Evolutionary conservation across 225 moss, liverwort and hornwort genomes (phyloP).

Genomic region (Marchantia paleacea): DNA sequence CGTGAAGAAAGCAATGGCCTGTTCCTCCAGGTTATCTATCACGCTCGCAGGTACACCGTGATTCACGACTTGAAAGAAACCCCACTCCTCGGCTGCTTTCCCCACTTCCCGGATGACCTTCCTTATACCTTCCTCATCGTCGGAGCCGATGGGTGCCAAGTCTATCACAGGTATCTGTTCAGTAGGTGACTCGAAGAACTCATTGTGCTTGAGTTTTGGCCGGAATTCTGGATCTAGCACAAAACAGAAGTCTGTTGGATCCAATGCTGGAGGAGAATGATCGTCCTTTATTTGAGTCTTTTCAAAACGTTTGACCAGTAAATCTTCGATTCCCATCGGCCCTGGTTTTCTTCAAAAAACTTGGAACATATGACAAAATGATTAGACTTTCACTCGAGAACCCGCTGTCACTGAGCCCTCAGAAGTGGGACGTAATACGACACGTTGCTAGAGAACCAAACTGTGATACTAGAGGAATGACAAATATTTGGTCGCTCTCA

Average conservation of each 20-base stretch:
- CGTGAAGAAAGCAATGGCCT: slow-evolving; percentile 44
- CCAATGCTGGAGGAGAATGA: slow-evolving; percentile 15
- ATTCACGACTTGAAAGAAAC: slow-evolving; percentile 74
- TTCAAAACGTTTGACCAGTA: background rate
- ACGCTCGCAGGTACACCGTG: slow-evolving; percentile 58
- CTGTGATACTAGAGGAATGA: no score
- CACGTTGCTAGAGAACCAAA: no score
- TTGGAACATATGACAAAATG: background rate
- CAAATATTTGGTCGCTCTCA: no score
- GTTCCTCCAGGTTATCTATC: slow-evolving; percentile 42
- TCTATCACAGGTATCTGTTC: slow-evolving; percentile 35
- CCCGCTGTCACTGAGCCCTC: background rate
- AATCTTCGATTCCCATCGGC: slow-evolving; percentile 16
- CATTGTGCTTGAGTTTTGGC: slow-evolving; percentile 34
- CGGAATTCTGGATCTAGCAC: slow-evolving; percentile 35
- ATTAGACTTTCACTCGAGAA: background rate
- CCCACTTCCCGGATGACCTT: slow-evolving; percentile 52
- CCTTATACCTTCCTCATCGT: slow-evolving; percentile 9
- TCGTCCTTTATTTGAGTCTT: slow-evolving; percentile 12
- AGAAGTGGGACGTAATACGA: no score
- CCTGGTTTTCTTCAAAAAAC: background rate
- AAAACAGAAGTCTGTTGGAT: slow-evolving; percentile 32
- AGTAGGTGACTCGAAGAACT: slow-evolving; percentile 23
- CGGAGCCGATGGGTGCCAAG: slow-evolving; percentile 11
- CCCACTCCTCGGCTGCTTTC: slow-evolving; percentile 73